Percentiles rank a stretch among this genome's conserved stretches.
Conservation (phyloP, 768 basidiomycete genomes). For the Piloderma croceum region DNA sequence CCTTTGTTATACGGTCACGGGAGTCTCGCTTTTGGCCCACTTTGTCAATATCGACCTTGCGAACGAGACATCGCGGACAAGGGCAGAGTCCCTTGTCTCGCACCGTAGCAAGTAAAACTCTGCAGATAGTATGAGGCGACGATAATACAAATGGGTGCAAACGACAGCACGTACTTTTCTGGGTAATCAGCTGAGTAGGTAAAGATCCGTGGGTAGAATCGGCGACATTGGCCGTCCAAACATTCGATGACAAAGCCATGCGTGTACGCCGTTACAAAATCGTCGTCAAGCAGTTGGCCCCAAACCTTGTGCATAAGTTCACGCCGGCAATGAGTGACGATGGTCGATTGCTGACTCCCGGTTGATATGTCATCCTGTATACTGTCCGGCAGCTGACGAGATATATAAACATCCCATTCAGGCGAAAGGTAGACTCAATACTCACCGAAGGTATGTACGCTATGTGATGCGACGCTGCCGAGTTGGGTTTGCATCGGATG, state of each 20-base stretch:
- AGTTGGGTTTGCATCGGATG: conserved; percentile 1
- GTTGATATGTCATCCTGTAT: neutral
- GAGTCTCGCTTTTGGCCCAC: conserved; percentile 18
- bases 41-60: conserved; percentile 11
- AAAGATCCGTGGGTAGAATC: conserved; percentile 17
- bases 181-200: conserved; percentile 26
- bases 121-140: neutral
- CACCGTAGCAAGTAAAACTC: conserved; percentile 20
- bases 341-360: neutral
- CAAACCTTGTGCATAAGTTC: conserved; percentile 24
- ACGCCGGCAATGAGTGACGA: conserved; percentile 11
- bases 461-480: conserved; percentile 16
- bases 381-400: conserved; percentile 3
- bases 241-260: conserved; percentile 21
- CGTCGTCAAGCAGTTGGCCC: conserved; percentile 15
- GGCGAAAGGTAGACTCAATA: neutral
- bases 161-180: conserved; percentile 5
- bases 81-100: conserved; percentile 20
- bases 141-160: neutral
- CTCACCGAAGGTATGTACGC: conserved; percentile 19
- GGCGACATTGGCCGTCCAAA: conserved; percentile 13
- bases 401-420: neutral
- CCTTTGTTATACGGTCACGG: neutral
- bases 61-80: conserved; percentile 25
- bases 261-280: conserved; percentile 19